Conservation (phyloP, 768 basidiomycete species). For the Hericium rajendrae region DNA sequence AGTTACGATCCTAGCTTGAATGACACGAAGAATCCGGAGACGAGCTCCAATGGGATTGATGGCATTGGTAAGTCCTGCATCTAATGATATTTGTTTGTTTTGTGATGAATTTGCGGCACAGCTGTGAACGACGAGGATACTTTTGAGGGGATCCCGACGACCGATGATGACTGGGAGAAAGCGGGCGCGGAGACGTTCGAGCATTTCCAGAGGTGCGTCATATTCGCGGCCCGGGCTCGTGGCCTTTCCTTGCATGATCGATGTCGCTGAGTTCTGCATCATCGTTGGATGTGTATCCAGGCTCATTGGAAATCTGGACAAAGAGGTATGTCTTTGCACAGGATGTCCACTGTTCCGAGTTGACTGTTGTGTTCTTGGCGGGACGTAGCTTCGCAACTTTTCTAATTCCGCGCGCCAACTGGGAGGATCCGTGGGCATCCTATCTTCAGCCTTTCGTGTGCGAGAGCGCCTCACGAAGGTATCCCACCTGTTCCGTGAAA, state of each 20-base stretch:
- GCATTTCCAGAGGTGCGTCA: slow-evolving; percentile 47
- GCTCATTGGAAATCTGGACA: slow-evolving; percentile 52
- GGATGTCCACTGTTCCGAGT: slow-evolving; percentile 3
- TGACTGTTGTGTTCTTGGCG: not conserved
- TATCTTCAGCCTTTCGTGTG: slow-evolving; percentile 64
- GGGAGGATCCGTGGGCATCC: slow-evolving; percentile 67
- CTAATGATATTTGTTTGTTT: too few relatives aligned
- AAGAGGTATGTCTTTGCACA: slow-evolving; percentile 36
- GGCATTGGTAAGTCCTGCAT: too few relatives aligned
- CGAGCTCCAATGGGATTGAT: too few relatives aligned
- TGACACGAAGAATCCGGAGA: too few relatives aligned
- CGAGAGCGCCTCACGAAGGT: slow-evolving; percentile 64
- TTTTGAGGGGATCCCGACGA: slow-evolving; percentile 25
- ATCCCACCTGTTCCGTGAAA: slow-evolving; percentile 62
- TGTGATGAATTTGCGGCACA: too few relatives aligned
- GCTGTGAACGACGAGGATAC: not conserved
- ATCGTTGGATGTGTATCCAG: slow-evolving; percentile 23
- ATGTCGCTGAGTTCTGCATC: not conserved
- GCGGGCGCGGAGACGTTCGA: slow-evolving; percentile 58
- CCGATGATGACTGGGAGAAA: slow-evolving; percentile 59
- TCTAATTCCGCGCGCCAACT: slow-evolving; percentile 71
- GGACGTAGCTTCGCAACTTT: slow-evolving; percentile 55
- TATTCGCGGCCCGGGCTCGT: not conserved
- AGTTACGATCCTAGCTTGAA: too few relatives aligned
- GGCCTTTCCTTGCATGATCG: not conserved